Base-by-base conservation (phyloP, 768 basidiomycete species). In the Pisolithus albus region DNA sequence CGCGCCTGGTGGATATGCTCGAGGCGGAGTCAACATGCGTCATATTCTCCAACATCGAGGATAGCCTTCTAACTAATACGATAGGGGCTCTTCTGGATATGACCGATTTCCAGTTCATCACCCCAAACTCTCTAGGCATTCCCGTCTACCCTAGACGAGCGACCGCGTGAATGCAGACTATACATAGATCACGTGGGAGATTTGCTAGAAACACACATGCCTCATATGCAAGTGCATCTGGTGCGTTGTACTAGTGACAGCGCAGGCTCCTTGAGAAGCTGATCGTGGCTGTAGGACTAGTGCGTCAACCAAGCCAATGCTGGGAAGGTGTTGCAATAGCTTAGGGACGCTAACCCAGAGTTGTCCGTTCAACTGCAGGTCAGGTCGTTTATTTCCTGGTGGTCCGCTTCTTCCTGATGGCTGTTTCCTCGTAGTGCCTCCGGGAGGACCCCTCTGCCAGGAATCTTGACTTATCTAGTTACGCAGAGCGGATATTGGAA, bases 21-120 rank as follows among this genome's bases (percentile, higher is more conserved):
- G 86, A 88, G 3, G 72, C 75, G 51, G 89, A 89, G 61, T 88
- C 89, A 5, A 77, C 85, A 18, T 83, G 79, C 2, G 86, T 85
- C 42, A 82, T 98, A 16, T 98, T 97, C 61, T 88, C 88, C 5
- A 98, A 98, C 59, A 76, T 97, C 23, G 94, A 98, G 63, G 94
- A 97, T 59, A 83, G 96, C 46, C 72, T 97, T 4, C 68, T 97
- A 28, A 86, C 83, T 39, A 94, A 95, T 59, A 95, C 91, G 10
- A 88, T 88, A 59, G 55, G 21, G 81, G 23, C 7, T n/a, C 16
- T 15, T 10, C 51, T 30, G 11, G 10, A n/a, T 21, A 6, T 30
- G 16, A 46, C 6, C 9, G 3, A 9, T 7, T 19, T 7, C 28
- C 4, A 23, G 16, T 42, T 57, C 18, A 55, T 57, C 18, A 55